phyloP scores from a whole-genome alignment of 208 protist genomes.

The Wallacemonas rigidus region DNA sequence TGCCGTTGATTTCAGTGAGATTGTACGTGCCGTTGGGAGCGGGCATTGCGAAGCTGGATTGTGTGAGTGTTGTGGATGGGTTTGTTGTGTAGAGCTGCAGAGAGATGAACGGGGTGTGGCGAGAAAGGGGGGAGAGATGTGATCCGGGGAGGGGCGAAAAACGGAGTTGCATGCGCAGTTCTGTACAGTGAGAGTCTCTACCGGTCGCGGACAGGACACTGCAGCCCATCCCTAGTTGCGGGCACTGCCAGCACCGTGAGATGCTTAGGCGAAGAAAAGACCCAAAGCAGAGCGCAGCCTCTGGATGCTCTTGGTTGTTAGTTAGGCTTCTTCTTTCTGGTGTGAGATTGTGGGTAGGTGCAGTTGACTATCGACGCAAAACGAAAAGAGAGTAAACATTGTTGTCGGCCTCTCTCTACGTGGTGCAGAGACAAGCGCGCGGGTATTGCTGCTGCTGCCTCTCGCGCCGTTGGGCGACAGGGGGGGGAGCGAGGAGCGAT shows the following conservation, averaged over 20 bases:
- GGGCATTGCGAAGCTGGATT: slow-evolving; percentile 6
- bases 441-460: too few species aligned
- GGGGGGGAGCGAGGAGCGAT: background rate
- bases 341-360: background rate
- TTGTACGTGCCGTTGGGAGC: slow-evolving; percentile 36
- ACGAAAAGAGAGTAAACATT: background rate
- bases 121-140: background rate
- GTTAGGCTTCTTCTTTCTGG: too few species aligned
- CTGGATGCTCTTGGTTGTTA: too few species aligned
- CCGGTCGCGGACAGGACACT: too few species aligned
- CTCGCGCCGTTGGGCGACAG: background rate
- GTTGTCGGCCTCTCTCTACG: background rate
- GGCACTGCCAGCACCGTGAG: too few species aligned
- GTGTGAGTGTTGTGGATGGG: background rate
- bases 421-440: background rate
- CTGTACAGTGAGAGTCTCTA: too few species aligned
- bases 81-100: background rate
- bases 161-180: too few species aligned
- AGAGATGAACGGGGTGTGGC: too few species aligned
- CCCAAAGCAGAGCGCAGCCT: too few species aligned
- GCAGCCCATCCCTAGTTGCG: too few species aligned
- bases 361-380: background rate
- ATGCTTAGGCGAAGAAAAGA: too few species aligned
- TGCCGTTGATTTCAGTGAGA: slow-evolving; percentile 30
- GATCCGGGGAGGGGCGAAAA: background rate